phyloP scores from a whole-genome alignment of 306 rosid genomes.

The Medicago ruthenica region DNA sequence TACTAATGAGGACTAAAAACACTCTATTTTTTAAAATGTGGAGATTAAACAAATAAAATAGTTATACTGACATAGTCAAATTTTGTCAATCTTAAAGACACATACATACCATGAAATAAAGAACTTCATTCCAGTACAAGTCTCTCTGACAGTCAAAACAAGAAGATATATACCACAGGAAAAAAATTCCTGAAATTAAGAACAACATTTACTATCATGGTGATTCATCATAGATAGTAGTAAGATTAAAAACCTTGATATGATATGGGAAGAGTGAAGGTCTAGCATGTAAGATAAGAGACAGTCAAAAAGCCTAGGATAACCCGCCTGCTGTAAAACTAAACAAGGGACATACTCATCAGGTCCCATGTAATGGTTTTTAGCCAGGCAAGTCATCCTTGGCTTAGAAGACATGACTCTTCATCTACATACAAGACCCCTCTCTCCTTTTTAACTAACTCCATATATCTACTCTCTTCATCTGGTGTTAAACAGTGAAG shows the following conservation, averaged over 20 bases:
- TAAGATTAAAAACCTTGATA: background rate
- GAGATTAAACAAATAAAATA: background rate
- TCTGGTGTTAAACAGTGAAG: constrained; percentile 17
- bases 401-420: constrained; percentile 69
- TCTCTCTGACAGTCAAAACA: background rate
- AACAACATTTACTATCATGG: background rate
- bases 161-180: background rate
- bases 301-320: constrained; percentile 62
- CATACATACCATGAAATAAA: background rate
- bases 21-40: background rate
- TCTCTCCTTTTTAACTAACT: constrained; percentile 44
- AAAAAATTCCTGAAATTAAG: background rate
- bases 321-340: constrained; percentile 54
- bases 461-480: background rate
- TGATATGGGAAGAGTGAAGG: constrained; percentile 54
- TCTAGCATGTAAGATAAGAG: constrained; percentile 72
- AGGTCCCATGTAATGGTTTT: background rate
- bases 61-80: no score
- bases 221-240: background rate
- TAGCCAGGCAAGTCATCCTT: constrained; percentile 78
- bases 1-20: background rate
- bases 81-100: background rate
- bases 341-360: constrained; percentile 10
- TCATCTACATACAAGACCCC: constrained; percentile 64
- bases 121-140: background rate